Percentiles rank a stretch among this genome's conserved stretches.
These are phyloP conservation scores for Magnusiomyces fungicola DNA, from an alignment of 1,139 yeast species.

Conservation along the genomic window DNA sequence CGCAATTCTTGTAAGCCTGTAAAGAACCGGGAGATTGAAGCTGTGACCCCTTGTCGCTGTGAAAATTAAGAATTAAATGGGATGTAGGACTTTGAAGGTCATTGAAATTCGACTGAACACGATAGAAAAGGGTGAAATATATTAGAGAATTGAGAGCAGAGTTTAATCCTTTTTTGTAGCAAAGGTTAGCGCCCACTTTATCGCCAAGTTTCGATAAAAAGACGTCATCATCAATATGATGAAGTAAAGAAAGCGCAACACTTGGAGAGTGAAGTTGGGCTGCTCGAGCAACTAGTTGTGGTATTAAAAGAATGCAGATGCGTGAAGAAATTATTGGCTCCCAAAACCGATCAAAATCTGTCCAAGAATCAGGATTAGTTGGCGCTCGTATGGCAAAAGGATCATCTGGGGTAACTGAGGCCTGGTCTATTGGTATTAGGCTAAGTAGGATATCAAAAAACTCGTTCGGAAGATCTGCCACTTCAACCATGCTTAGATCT, in stretches of 20 bases:
- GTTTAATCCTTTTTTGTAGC: constrained; percentile 8
- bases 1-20: constrained; percentile 13
- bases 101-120: constrained; percentile 1
- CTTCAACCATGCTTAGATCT: not conserved
- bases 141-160: constrained; percentile 18
- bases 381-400: too few relatives aligned
- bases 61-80: not conserved
- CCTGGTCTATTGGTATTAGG: not conserved
- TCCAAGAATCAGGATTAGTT: not conserved
- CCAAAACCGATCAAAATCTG: constrained; percentile 8
- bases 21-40: not conserved
- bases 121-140: constrained; percentile 13
- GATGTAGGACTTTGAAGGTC: constrained; percentile 7
- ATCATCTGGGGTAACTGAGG: too few relatives aligned
- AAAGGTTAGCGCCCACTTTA: not conserved
- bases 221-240: not conserved
- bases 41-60: constrained; percentile 1
- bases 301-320: constrained; percentile 1
- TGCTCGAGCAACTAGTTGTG: constrained; percentile 6
- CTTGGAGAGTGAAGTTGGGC: constrained; percentile 2
- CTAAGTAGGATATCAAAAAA: constrained; percentile 1
- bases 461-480: not conserved
- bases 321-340: constrained; percentile 5
- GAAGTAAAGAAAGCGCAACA: not conserved
- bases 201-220: not conserved